Conservation (phyloP, 352 stramenopile genomes). For the Phytophthora tentaculata region DNA sequence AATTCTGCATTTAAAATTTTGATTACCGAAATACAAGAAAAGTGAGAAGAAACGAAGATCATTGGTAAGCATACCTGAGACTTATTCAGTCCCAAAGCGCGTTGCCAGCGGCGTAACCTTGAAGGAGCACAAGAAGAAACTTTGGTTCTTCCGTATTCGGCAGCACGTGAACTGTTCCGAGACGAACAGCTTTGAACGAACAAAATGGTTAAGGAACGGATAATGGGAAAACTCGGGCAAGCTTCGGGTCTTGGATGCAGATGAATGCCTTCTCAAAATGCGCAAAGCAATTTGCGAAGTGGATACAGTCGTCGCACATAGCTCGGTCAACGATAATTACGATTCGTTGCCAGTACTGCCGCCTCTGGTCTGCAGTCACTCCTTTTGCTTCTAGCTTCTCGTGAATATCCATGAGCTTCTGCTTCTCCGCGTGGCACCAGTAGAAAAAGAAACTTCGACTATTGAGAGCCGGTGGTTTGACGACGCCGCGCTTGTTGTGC, state of each 20-base stretch:
- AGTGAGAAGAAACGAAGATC: not conserved
- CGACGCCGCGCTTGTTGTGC: slow-evolving; percentile 48
- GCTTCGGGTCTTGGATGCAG: slow-evolving; percentile 56
- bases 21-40: not conserved
- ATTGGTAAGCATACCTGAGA: not conserved
- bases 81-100: not conserved
- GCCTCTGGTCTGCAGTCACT: slow-evolving; percentile 15
- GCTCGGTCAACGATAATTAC: slow-evolving; percentile 67
- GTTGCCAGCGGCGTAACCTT: not conserved
- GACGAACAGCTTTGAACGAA: not conserved
- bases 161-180: not conserved
- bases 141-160: not conserved
- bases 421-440: slow-evolving; percentile 88
- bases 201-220: not conserved
- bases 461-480: slow-evolving; percentile 64
- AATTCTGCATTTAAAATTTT: not conserved
- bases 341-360: slow-evolving; percentile 54
- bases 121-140: not conserved
- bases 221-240: slow-evolving; percentile 52
- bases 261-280: slow-evolving; percentile 46
- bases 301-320: slow-evolving; percentile 84
- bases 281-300: slow-evolving; percentile 59
- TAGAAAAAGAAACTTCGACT: slow-evolving; percentile 88
- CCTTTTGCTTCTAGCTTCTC: slow-evolving; percentile 48
- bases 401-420: slow-evolving; percentile 83